Evolutionary conservation across 1,139 yeast genomes (phyloP), one percentile per base, ranked within the genome.

Genomic region (Pichiaceae sp.): DNA sequence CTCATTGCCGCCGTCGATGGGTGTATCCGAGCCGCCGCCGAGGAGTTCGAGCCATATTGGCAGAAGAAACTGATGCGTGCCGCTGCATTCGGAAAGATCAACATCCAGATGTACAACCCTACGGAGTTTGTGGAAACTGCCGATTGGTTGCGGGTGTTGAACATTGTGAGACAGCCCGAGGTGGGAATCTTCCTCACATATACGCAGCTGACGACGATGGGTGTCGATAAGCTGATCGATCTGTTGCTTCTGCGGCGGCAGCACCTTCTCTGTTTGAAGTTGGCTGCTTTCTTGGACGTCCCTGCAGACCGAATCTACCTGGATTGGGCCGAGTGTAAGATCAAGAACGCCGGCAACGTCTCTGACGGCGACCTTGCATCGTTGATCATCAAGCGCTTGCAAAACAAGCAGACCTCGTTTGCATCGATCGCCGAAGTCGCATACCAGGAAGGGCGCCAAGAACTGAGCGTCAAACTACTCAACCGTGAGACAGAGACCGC

Each of bases 1-100:
- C 60, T 91, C 18, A 59, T 63, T 0, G 62, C 60, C 8, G 96
- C 96, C 1, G 79, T 89, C 2, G 68, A 70, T 27, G 73, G 72
- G 19, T 85, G 96, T 53, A 68, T 89, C 9, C 63, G 70, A 3
- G 94, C 93, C 0, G 83, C 96, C 1, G 60, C 78, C 6, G 79
- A 78, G 37, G 97, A 89, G 49, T 76, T 84, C 49, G 83, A 78
- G 42, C 71, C 82, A 0, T 63, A 66, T 36, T 74, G 91, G 81
- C 98, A 91, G 50, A 87, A 87, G 53, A 74, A 72, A 38, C 63
- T 91, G 4, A 60, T 91, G 25, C 70, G 75, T 42, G 95, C 96
- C 0, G 96, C 91, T 0, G 68, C 86, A 0, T 85, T 89, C 60
- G 98, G 96, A 1, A 91, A 89, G 53, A 69, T 85, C 0, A 75